Evolutionary conservation across 1,284 basidiomycete genomes (phyloP), one percentile per base, ranked within the genome.

Genomic region (Fereydounia khargensis): DNA sequence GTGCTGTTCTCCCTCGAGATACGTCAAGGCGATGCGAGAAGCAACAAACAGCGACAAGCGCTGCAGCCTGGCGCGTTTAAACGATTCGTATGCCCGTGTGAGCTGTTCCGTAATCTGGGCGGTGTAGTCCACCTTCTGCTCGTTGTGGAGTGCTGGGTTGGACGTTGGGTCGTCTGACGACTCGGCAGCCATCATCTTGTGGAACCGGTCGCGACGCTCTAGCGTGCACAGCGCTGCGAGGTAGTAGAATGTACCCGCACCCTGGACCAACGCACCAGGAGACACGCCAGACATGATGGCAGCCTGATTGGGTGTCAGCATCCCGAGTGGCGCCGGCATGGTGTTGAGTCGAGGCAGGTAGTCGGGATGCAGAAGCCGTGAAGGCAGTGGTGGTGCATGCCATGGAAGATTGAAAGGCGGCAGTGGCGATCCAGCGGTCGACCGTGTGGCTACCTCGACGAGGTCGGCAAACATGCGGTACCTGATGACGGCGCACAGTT

Each of bases 381-480:
- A 50, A 4, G 66, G 66, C 28, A 69, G 35, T 13, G 61, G 60
- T 17, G 66, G 66, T 1, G 54, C 49, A 21, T 67, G 64, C 2
- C 14, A 16, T 1, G 50, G 21, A 2, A 65, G 27, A 6, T 32
- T 24, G 20, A 68, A 63, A 4, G 57, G 45, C 4, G 66, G 61
- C 10, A 70, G 19, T 3, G 58, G 54, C 11, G 58, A 35, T 17
- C 42, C 45, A 0, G 35, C 25, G 2, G 57, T 17, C 6, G 42
- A 10, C 6, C 45, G 36, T 6, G 49, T 61, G 0, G 60, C 65
- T 10, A 47, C 38, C 13, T 65, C 66, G 10, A 67, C 25, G 2
- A 74, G 52, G 35, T 70, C 68, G 20, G 50, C 70, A 27, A 74
- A 57, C 30, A 73, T 35, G 7, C 47, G 43, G 35, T 69, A 73